Percentiles rank a stretch among this genome's conserved stretches.
phyloP scores from a whole-genome alignment of 179 eudicot species.

The Beta corolliflora region DNA sequence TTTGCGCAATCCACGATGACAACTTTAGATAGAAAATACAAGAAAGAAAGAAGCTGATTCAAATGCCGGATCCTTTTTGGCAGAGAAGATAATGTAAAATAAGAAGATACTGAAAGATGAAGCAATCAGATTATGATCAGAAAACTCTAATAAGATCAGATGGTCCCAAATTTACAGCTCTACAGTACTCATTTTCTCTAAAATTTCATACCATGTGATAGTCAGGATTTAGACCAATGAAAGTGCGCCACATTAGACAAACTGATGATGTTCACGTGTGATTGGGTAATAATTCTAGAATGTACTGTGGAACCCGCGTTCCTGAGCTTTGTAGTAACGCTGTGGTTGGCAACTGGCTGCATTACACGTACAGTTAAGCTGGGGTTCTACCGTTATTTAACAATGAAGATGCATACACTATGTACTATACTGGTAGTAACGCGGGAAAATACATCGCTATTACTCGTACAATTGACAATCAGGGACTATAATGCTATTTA shows the following conservation, averaged over 20 bases:
- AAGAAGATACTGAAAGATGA: constrained; percentile 2
- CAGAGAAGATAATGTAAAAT: constrained; percentile 23
- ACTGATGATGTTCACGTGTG: constrained; percentile 29
- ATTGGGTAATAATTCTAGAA: constrained; percentile 8
- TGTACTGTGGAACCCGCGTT: constrained; percentile 17
- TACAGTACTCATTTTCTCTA: neutral
- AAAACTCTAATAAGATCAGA: constrained; percentile 13
- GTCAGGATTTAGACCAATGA: constrained; percentile 9
- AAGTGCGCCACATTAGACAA: constrained; percentile 3
- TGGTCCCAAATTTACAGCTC: constrained; percentile 38
- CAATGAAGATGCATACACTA: neutral
- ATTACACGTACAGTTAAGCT: neutral
- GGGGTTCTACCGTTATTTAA: neutral
- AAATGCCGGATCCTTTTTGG: constrained; percentile 29
- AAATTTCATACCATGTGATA: constrained; percentile 26
- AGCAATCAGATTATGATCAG: constrained; percentile 18
- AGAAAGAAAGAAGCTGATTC: constrained; percentile 23
- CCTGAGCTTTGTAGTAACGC: constrained; percentile 8
- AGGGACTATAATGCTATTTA: too few relatives aligned
- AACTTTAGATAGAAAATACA: neutral
- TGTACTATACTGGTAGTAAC: neutral
- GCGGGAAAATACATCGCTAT: neutral
- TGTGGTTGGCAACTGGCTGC: neutral
- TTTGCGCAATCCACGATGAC: neutral
- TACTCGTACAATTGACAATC: too few relatives aligned